Percentiles rank a stretch among this genome's conserved stretches.
phyloP scores from a whole-genome alignment of 257 asterid species.

The Solanum pimpinellifolium region DNA sequence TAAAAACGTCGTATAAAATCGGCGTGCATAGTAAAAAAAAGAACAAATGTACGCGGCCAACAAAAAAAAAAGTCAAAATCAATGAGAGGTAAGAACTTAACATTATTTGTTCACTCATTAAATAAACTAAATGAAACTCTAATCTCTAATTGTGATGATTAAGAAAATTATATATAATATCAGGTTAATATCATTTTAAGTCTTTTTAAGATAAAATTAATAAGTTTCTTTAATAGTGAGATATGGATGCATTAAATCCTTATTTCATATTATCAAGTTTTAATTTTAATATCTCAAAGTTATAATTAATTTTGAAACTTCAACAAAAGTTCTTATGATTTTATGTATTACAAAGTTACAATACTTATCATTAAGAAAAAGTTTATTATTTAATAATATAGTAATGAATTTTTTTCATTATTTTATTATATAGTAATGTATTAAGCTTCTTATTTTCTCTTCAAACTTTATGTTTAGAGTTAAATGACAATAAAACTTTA shows the following conservation, averaged over 20 bases:
- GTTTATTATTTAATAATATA: background rate
- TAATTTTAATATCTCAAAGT: background rate
- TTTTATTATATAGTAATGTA: background rate
- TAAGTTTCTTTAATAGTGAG: background rate
- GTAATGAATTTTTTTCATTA: fast-evolving
- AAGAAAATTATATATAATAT: background rate
- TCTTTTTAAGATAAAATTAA: no score
- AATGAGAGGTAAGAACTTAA: background rate
- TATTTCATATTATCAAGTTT: no score
- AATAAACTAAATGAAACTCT: background rate
- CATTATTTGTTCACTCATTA: background rate
- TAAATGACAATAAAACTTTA: background rate
- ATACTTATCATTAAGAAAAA: background rate
- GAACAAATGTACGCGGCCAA: background rate
- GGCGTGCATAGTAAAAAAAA: background rate
- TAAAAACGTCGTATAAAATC: background rate
- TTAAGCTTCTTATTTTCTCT: no score
- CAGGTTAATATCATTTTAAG: background rate
- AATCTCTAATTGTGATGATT: background rate
- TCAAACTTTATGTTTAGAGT: background rate
- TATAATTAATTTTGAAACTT: background rate
- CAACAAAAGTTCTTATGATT: background rate
- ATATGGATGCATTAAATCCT: background rate
- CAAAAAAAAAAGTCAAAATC: background rate
- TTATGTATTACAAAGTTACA: background rate